Evolutionary conservation across 2,329 filamentous ascomycete genomes (phyloP), one percentile per base, ranked within the genome.

Genomic region (Elsinoe ampelina): DNA sequence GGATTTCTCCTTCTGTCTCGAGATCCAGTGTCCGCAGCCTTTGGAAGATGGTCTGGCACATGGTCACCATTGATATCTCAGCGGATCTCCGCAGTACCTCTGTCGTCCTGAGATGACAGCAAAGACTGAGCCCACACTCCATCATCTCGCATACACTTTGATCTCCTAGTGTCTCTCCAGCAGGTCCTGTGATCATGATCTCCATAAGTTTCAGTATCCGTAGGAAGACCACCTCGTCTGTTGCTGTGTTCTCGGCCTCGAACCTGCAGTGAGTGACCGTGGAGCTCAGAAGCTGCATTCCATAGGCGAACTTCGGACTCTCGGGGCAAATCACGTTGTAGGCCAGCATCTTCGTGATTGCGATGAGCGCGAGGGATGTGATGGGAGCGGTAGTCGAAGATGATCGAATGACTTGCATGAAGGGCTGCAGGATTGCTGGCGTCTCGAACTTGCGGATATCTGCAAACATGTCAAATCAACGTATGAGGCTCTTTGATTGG

Each of bases 71-170:
- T 56, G 90, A 86, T 67, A 95, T 93, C 72, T 98, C 93, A 1
- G 93, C 93, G 17, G 91, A 95, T 61, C 91, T 81, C 61, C 92
- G 83, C 56, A 98, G 75, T 3, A 97, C 84, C 65, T 96, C 91
- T 8, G 91, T 96, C 60, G 97, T 84, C 57, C 92, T 83, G 57
- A 88, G 83, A 67, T 97, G 91, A 61, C 92, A 98, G 75, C 93
- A 98, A 77, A 98, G 97, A 67, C 90, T 95, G 62, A 98, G 73
- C 1, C 92, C 93, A 1, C 90, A 92, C 70, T 95, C 93, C 92
- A 98, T 97, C 90, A 98, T 97, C 70, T 96, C 90, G 69, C 95
- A 98, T 10, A 98, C 90, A 67, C 92, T 97, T 73, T 97, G 92
- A 66, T 98, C 93, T 58, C 92, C 95, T n/a, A 98, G 76, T 10